Percentiles rank a stretch among this genome's conserved stretches.
phyloP scores from a whole-genome alignment of 2,329 filamentous ascomycete genomes.

The Neopestalotiopsis sp. region DNA sequence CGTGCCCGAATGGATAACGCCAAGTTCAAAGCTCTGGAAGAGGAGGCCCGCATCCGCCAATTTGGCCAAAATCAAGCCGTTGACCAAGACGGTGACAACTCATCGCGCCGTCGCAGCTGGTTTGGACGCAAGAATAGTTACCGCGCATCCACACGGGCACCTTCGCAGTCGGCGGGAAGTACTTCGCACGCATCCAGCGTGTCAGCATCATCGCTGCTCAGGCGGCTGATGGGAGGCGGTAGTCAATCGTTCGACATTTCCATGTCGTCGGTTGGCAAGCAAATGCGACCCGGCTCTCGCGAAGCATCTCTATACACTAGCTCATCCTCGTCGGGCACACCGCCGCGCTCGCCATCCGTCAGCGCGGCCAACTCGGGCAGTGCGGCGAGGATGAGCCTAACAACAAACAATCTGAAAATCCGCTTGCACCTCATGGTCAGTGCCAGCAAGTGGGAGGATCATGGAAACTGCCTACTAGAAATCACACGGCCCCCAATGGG shows the following conservation, averaged over 20 bases:
- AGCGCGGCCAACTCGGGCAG: slow-evolving; percentile 56
- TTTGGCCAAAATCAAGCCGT: slow-evolving; percentile 64
- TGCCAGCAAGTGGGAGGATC: slow-evolving; percentile 85
- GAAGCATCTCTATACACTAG: slow-evolving; percentile 67
- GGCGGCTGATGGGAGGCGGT: slow-evolving; percentile 73
- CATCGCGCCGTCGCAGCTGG: slow-evolving; percentile 57
- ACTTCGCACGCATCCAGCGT: slow-evolving; percentile 63
- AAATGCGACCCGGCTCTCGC: slow-evolving; percentile 57
- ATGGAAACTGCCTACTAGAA: slow-evolving; percentile 82
- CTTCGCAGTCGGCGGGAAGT: slow-evolving; percentile 72
- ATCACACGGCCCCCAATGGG: slow-evolving; percentile 77
- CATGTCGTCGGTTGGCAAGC: slow-evolving; percentile 73
- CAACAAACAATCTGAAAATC: slow-evolving; percentile 82
- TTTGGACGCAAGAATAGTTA: slow-evolving; percentile 70
- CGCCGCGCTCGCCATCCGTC: slow-evolving; percentile 62
- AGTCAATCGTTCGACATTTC: slow-evolving; percentile 81
- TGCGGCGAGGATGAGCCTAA: slow-evolving; percentile 57
- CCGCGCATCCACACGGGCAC: slow-evolving; percentile 65
- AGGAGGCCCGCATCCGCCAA: slow-evolving; percentile 72
- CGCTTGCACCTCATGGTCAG: slow-evolving; percentile 81
- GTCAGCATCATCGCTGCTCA: slow-evolving; percentile 78
- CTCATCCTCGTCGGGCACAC: slow-evolving; percentile 58
- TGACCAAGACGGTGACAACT: slow-evolving; percentile 52
- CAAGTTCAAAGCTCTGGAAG: slow-evolving; percentile 75
- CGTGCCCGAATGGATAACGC: slow-evolving; percentile 89